phyloP scores from a whole-genome alignment of 257 asterid genomes.

The Przewalskia tangutica region DNA sequence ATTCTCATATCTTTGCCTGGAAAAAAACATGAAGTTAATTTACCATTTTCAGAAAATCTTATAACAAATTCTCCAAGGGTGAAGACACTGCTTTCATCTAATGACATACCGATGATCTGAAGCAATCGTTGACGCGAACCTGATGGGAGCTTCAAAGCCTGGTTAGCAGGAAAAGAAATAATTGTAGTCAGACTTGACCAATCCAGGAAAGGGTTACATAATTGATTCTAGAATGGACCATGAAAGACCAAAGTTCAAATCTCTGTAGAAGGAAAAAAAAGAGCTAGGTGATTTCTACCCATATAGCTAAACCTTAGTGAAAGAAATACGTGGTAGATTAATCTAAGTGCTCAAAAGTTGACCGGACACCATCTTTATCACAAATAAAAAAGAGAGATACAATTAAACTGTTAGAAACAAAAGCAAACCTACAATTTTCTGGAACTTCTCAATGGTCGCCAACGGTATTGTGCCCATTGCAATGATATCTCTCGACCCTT shows the following conservation, averaged over 20 bases:
- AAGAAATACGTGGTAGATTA: not conserved
- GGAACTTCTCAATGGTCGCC: slow-evolving; percentile 85
- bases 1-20: slow-evolving; percentile 97
- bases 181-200: not conserved
- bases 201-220: not conserved
- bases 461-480: slow-evolving; percentile 87
- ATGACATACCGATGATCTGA: slow-evolving; percentile 76
- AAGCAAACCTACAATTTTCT: slow-evolving; percentile 62
- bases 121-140: slow-evolving; percentile 71
- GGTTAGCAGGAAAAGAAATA: slow-evolving; percentile 20
- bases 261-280: not conserved
- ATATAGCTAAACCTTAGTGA: not conserved
- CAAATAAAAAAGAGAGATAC: not conserved
- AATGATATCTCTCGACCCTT: slow-evolving; percentile 73
- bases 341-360: not conserved
- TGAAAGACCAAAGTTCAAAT: not conserved
- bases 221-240: not conserved
- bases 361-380: not conserved
- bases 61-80: not conserved
- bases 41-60: not conserved
- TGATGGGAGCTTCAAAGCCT: slow-evolving; percentile 61
- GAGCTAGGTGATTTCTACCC: not conserved
- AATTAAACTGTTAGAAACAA: not conserved
- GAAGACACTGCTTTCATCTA: not conserved
- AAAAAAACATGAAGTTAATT: not conserved